These are phyloP conservation scores for Yarrowia sp. DNA, from an alignment of 805 yeast genomes.

Conservation along the genomic window DNA sequence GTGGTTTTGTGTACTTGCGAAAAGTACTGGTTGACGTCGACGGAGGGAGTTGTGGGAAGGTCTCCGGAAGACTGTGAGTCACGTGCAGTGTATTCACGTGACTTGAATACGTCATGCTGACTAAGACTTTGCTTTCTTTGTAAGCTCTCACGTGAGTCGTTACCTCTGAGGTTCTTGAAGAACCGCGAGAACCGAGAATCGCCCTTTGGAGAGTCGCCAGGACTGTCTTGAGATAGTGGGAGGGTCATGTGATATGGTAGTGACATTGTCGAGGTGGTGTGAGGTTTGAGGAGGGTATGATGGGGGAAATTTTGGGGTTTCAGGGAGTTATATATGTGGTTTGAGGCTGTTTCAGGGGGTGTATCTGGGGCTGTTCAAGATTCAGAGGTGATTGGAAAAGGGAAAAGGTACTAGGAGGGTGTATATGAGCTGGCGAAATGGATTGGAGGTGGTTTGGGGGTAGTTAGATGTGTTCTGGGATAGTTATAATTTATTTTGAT, in stretches of 20 bases:
- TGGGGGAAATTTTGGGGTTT: neutral
- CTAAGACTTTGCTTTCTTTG: neutral
- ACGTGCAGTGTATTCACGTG: neutral
- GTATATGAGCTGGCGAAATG: too few species aligned
- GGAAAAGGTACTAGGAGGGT: too few species aligned
- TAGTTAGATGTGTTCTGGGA: neutral
- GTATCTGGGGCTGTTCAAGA: neutral
- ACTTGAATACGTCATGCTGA: neutral
- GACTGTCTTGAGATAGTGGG: neutral
- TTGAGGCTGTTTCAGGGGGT: conserved; percentile 6
- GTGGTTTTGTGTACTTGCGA: neutral
- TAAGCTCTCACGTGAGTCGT: neutral
- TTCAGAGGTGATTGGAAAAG: too few species aligned
- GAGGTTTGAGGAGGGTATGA: neutral
- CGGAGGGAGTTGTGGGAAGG: neutral
- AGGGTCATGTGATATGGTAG: conserved; percentile 8
- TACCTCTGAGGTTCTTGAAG: neutral
- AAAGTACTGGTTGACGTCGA: conserved; percentile 3
- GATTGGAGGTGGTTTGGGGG: neutral
- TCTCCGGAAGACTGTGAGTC: neutral
- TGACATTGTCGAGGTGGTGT: neutral
- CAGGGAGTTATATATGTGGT: neutral
- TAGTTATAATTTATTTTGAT: neutral
- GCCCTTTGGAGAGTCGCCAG: neutral
- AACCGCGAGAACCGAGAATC: conserved; percentile 17